A percentile compares a stretch with the other conserved stretches of the same genome.
These are phyloP conservation scores for Penicillium sp. DNA, from an alignment of 2,329 filamentous ascomycete genomes.

Conservation along the genomic window DNA sequence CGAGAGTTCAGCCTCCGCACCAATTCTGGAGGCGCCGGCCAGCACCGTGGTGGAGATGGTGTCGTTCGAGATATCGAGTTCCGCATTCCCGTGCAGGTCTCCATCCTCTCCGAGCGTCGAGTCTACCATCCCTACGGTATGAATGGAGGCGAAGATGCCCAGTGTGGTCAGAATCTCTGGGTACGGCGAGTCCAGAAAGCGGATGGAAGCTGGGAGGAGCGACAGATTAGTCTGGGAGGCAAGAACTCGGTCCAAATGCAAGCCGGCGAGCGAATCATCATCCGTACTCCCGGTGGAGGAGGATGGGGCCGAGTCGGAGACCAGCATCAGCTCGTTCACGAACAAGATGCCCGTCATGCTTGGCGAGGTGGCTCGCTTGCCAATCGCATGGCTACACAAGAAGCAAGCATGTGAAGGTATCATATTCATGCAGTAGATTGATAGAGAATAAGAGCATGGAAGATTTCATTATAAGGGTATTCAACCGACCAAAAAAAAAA, in stretches of 20 bases:
- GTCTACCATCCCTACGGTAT: conserved; percentile 78
- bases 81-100: conserved; percentile 72
- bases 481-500: neutral
- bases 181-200: conserved; percentile 44
- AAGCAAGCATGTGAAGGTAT: conserved; percentile 43
- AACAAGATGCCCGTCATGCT: conserved; percentile 59
- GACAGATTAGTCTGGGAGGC: conserved; percentile 31
- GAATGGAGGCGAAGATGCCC: conserved; percentile 73
- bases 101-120: conserved; percentile 71
- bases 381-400: conserved; percentile 49
- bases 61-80: conserved; percentile 81
- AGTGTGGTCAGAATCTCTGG: conserved; percentile 82
- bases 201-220: conserved; percentile 21
- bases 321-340: conserved; percentile 51
- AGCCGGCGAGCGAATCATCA: conserved; percentile 40
- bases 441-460: neutral
- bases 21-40: conserved; percentile 65
- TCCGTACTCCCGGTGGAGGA: conserved; percentile 42
- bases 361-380: conserved; percentile 65
- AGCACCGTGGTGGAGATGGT: conserved; percentile 72
- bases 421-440: neutral
- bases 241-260: conserved; percentile 37
- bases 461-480: neutral
- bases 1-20: conserved; percentile 67
- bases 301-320: conserved; percentile 50